Base-by-base conservation (phyloP, 176 grass and related monocot species). In the Carex kokanica region DNA sequence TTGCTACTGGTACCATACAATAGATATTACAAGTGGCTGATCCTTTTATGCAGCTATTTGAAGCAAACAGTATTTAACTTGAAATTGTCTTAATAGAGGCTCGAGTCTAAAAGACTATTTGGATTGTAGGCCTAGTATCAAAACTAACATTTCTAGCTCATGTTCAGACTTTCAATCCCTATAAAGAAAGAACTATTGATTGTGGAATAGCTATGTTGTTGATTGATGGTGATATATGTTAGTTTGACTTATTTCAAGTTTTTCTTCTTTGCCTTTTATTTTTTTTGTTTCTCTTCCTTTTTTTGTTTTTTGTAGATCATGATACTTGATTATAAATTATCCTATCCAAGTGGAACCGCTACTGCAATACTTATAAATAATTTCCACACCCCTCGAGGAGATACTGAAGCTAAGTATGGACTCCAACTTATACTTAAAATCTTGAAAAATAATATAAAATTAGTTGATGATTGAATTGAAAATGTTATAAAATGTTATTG, bases 291-390 rank as follows among this genome's bases (percentile, higher is more conserved):
- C 89, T 88, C 87, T 94, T 69, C 53, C 21, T 67, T 70, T 43
- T 23, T 14, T 72, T 60, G 38, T 31, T 58, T 60, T 18, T 81
- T 87, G 78, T 89, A 99, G 96, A 89, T 93, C 2, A 90, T 99
- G 65, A 94, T 99, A 29, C 86, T 99, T 65, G 96, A 95, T 74
- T 99, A 99, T 53, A 95, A 95, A 52, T 86, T 99, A 49, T 88
- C 93, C 2, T 99, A 99, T 92, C 96, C 96, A 83, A 95, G 96
- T 78, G 96, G 96, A 73, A 95, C 91, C 38, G 96, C 96, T 18
- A 93, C 96, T 16, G 96, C 96, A 74, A 89, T 99, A 4, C 96
- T 99, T 47, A 94, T 99, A 82, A 99, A 99, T 81, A 92, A 92
- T 8, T 99, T 99, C 59, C 96, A 99, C 83, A 99, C 93, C 16